A percentile compares a stretch with the other conserved stretches of the same genome.
phyloP scores from a whole-genome alignment of 768 basidiomycete species.

The Pisolithus marmoratus region DNA sequence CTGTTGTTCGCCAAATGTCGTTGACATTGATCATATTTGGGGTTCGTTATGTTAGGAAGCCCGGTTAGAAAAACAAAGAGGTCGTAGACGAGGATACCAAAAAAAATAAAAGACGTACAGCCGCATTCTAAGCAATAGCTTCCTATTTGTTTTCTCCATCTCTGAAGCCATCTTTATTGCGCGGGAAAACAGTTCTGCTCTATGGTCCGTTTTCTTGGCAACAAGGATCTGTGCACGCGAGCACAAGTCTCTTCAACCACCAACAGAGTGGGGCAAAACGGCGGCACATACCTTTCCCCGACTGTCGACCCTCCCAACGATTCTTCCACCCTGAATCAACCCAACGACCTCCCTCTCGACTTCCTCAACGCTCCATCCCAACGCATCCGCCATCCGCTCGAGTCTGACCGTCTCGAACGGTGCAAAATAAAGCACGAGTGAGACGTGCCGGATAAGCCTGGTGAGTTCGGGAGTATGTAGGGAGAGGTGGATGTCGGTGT shows the following conservation, averaged over 20 bases:
- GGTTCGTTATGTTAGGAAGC: too few species aligned
- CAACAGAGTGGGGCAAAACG: background rate
- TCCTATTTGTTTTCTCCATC: conserved; percentile 68
- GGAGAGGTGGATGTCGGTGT: conserved; percentile 71
- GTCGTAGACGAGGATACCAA: background rate
- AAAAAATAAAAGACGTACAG: conserved; percentile 46
- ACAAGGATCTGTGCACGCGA: conserved; percentile 54
- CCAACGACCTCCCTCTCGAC: conserved; percentile 69
- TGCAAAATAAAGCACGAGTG: conserved; percentile 83
- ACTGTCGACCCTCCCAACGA: conserved; percentile 82
- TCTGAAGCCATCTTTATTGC: conserved; percentile 70
- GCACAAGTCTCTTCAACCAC: background rate
- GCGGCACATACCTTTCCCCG: conserved; percentile 67
- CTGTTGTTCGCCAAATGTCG: conserved; percentile 30
- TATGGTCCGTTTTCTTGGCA: conserved; percentile 74
- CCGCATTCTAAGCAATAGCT: conserved; percentile 76
- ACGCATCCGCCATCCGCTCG: conserved; percentile 78
- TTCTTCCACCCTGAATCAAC: conserved; percentile 71
- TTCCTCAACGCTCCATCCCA: conserved; percentile 72
- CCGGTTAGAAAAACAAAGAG: too few species aligned
- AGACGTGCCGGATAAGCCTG: conserved; percentile 66
- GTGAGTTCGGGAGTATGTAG: conserved; percentile 62
- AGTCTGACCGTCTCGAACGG: conserved; percentile 85
- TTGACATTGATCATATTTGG: background rate
- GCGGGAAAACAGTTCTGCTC: conserved; percentile 68